phyloP scores from a whole-genome alignment of 2,329 filamentous ascomycete genomes.

The Epichloe uncinata region DNA sequence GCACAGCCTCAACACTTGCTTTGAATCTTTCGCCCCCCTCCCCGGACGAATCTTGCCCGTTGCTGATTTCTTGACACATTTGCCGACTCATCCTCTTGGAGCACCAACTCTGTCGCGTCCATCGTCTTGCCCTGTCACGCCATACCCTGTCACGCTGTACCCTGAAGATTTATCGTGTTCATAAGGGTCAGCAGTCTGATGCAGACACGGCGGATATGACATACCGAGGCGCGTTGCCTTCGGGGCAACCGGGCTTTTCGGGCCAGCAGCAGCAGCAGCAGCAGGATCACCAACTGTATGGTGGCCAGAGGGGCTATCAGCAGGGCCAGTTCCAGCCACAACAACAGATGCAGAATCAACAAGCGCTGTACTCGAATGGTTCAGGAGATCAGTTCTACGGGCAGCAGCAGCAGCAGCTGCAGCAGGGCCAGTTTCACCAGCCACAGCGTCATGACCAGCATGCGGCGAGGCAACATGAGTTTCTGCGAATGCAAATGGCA shows the following conservation, averaged over 20 bases:
- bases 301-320: slow-evolving; percentile 12
- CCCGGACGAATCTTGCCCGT: background rate
- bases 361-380: slow-evolving; percentile 5
- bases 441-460: slow-evolving; percentile 12
- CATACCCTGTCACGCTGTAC: background rate
- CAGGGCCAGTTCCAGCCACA: slow-evolving; percentile 14
- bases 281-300: slow-evolving; percentile 11
- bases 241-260: slow-evolving; percentile 16
- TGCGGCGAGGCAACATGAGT: slow-evolving; percentile 13
- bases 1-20: too few species aligned
- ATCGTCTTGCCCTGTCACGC: background rate
- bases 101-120: background rate
- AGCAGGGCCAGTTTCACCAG: slow-evolving; percentile 8
- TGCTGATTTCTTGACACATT: background rate
- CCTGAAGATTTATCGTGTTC: background rate
- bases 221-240: slow-evolving; percentile 19
- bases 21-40: background rate
- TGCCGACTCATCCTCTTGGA: background rate
- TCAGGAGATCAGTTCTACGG: slow-evolving; percentile 10
- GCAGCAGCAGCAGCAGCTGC: slow-evolving; percentile 11
- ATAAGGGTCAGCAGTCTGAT: slow-evolving; percentile 5
- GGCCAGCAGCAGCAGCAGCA: slow-evolving; percentile 13
- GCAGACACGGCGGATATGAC: slow-evolving; percentile 20
- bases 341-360: slow-evolving; percentile 11
- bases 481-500: slow-evolving; percentile 9